A percentile compares a stretch with the other conserved stretches of the same genome.
Conservation (phyloP, 306 rosid genomes). For the Lathyrus aphaca region DNA sequence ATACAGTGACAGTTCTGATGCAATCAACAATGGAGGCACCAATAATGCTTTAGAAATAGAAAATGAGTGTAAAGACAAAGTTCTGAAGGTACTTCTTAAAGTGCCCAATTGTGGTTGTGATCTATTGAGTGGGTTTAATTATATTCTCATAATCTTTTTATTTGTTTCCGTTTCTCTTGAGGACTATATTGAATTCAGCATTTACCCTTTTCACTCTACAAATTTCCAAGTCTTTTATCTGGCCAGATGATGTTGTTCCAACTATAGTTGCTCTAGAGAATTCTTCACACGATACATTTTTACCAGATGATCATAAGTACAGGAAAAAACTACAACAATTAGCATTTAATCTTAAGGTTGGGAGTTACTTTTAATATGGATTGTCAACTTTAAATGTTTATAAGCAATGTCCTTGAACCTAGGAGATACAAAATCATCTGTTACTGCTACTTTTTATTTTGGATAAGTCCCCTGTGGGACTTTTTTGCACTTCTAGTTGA, state of each 20-base stretch:
- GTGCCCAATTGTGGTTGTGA: constrained; percentile 23
- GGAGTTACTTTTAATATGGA: constrained; percentile 38
- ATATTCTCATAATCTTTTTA: constrained; percentile 20
- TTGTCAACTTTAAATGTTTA: constrained; percentile 6
- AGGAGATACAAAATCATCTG: constrained; percentile 12
- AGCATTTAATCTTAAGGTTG: constrained; percentile 77
- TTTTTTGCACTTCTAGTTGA: constrained; percentile 1
- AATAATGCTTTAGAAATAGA: constrained; percentile 40
- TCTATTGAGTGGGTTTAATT: constrained; percentile 15
- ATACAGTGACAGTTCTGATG: constrained; percentile 52
- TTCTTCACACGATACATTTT: constrained; percentile 68
- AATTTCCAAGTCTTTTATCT: constrained; percentile 64
- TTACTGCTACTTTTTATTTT: constrained; percentile 25
- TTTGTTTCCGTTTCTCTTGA: constrained; percentile 23
- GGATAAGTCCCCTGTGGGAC: background rate
- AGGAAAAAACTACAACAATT: constrained; percentile 85
- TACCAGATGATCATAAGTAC: constrained; percentile 74
- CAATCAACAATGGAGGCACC: constrained; percentile 45
- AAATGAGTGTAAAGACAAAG: constrained; percentile 51
- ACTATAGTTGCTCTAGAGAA: constrained; percentile 83
- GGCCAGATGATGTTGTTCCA: constrained; percentile 88
- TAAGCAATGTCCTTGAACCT: constrained; percentile 18
- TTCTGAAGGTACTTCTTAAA: constrained; percentile 60
- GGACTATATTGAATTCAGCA: constrained; percentile 31
- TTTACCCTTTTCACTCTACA: constrained; percentile 44